These are phyloP conservation scores for Russula foetens DNA, from an alignment of 768 basidiomycete species.

Conservation along the genomic window DNA sequence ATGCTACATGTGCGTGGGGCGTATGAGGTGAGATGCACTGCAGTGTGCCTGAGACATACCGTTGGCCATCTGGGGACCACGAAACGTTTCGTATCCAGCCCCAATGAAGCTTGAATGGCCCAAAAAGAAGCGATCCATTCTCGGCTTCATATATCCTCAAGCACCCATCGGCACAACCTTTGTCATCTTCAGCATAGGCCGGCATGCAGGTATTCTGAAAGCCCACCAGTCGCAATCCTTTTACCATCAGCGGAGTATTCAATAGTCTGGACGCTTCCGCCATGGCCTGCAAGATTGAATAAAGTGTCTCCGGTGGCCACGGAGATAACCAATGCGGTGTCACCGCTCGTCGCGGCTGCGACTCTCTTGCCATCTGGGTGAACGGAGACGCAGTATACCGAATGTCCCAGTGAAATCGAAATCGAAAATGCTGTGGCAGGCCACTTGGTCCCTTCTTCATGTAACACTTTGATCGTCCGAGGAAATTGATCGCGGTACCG, in stretches of 20 bases:
- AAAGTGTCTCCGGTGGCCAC: not conserved
- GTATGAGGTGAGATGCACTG: not conserved
- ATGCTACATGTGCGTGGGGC: not conserved
- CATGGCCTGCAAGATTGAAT: not conserved
- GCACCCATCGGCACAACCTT: conserved; percentile 18
- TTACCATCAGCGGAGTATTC: conserved; percentile 6
- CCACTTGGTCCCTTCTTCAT: conserved; percentile 11
- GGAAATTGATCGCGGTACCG: conserved; percentile 12
- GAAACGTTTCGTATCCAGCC: conserved; percentile 20
- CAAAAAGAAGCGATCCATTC: conserved; percentile 18
- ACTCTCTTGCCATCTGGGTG: conserved; percentile 21
- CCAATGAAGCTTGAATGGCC: conserved; percentile 19
- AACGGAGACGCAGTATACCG: conserved; percentile 15
- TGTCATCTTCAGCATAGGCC: not conserved
- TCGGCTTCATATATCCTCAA: conserved; percentile 22
- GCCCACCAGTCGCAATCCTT: conserved; percentile 13
- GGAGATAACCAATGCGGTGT: not conserved
- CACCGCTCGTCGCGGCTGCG: not conserved
- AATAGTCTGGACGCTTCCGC: not conserved
- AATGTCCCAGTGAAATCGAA: not conserved
- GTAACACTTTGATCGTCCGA: not conserved
- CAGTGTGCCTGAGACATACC: not conserved
- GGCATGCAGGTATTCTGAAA: not conserved
- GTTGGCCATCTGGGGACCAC: conserved; percentile 24
- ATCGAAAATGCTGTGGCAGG: conserved; percentile 19